Evolutionary conservation across 768 basidiomycete genomes (phyloP), one percentile per base, ranked within the genome.

Genomic region (Trametes coccinea): DNA sequence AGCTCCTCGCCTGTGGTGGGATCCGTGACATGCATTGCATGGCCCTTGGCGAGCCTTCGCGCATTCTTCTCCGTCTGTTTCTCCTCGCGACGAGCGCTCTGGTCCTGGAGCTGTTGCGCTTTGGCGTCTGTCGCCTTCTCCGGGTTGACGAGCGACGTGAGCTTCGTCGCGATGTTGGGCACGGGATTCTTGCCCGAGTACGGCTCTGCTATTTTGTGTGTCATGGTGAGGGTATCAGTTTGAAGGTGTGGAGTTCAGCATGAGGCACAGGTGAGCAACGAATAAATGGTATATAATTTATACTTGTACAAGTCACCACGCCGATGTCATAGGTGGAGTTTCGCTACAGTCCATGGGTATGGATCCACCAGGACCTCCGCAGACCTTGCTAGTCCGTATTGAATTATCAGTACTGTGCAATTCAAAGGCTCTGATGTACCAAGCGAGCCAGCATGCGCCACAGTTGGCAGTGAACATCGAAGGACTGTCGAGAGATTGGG

Each of bases 1-100:
- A 82, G 75, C 56, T 81, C 78, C 45, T 74, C 74, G 5, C 81
- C 82, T 4, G 82, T 83, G 29, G 75, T 75, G 0, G 83, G 83
- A 63, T 83, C 82, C 53, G 74, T 71, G n/a, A 80, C 80, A 37
- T 64, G 70, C 71, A 74, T 69, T 33, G 51, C 64, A 52, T 67
- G 62, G 27, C 74, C 74, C 57, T 74, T 71, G 14, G 68, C 65
- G 41, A 75, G 69, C 59, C 64, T 53, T 22, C 59, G 48, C 4
- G 70, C 69, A 2, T 57, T 59, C 63, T 67, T 65, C 66, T 68
- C 59, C 6, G 67, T 73, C 59, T 69, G 59, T 40, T 70, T 63
- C 60, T 72, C 66, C 41, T 71, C 71, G 16, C 63, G 58, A 45
- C 59, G 49, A 4, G 56, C 65, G 37, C 63, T 66, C 53, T 69